Conservation (phyloP, 2,329 filamentous ascomycete species). For the Rosellinia necatrix region DNA sequence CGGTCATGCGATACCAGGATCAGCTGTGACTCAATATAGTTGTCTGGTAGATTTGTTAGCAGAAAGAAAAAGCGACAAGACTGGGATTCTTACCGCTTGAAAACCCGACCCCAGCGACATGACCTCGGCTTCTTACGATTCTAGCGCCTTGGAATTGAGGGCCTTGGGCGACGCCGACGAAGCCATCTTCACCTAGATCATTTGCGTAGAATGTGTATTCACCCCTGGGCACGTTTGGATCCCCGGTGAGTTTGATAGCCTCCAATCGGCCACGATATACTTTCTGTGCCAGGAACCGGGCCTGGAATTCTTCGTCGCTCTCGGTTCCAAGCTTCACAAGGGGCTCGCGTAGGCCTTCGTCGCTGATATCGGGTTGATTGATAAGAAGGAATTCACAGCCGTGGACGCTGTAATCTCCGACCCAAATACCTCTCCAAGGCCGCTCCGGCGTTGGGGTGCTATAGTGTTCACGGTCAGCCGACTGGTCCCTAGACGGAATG, state of each 20-base stretch:
- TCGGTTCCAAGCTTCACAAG: constrained; percentile 49
- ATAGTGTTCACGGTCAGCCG: constrained; percentile 4
- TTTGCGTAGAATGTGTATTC: constrained; percentile 81
- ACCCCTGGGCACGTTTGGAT: constrained; percentile 85
- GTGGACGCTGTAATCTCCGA: constrained; percentile 86
- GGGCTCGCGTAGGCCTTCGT: constrained; percentile 48
- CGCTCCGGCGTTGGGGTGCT: constrained; percentile 74
- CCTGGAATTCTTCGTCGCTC: constrained; percentile 50
- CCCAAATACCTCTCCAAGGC: constrained; percentile 89
- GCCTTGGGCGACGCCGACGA: constrained; percentile 67
- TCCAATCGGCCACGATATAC: constrained; percentile 71
- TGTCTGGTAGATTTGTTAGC: constrained; percentile 55
- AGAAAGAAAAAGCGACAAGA: constrained; percentile 22
- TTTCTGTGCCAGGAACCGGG: constrained; percentile 50
- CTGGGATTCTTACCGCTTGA: constrained; percentile 63
- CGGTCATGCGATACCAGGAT: constrained; percentile 78
- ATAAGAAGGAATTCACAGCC: constrained; percentile 88
- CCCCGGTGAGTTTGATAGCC: constrained; percentile 89
- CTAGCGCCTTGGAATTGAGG: constrained; percentile 73
- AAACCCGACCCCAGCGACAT: constrained; percentile 78
- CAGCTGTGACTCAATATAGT: constrained; percentile 75
- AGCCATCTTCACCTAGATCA: constrained; percentile 72
- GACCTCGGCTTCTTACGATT: constrained; percentile 74
- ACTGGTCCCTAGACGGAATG: too few species aligned
- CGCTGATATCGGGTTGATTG: constrained; percentile 69